Base-by-base conservation (phyloP, 176 grass and related monocot species). In the Pontederia crassipes region DNA sequence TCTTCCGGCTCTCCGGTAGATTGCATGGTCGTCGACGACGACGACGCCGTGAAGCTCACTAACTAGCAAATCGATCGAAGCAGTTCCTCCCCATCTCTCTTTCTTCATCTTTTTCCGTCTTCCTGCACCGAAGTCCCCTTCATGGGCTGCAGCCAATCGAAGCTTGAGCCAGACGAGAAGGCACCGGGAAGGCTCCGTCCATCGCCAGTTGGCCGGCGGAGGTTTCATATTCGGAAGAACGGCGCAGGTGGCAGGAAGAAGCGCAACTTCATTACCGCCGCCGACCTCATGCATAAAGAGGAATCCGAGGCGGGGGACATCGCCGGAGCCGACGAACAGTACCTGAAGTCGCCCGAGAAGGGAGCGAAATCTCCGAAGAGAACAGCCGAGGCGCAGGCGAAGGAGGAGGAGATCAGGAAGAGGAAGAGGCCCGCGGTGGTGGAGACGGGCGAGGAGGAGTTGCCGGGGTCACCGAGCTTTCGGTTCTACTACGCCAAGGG, bases 321-420 rank as follows among this genome's bases (percentile, higher is more conserved):
- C 51, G 49, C 56, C 66, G 4, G 32, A 40, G 53, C 56, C 28
- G 10, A 52, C 66, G 10, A 52, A 69, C 8, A 51, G 66, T 9
- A 24, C 20, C 20, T 56, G 52, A 28, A 55, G 52, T 16, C 53
- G 52, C 29, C 66, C 32, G 32, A 28, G 28, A 53, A n/a, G 5
- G 55, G 52, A 7, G 56, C 66, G 32, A 56, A 69, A 53, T 68
- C 55, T 4, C 28, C 46, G 1, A 52, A 45, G 66, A 69, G 16
- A 15, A 69, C 56, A 53, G 66, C 66, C 29, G 55, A 56, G 50
- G 56, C 66, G 29, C 54, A 32, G 66, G 51, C 66, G 9, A 50
- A 56, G 10, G 66, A 12, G 10, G 66, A 18, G 32, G 32, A 40
- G 32, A 40, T 3, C 4, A 40, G 32, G 32, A 40, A 40, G 32